Evolutionary conservation across 1,139 yeast species (phyloP).

Genomic region (Taphrina populina): DNA sequence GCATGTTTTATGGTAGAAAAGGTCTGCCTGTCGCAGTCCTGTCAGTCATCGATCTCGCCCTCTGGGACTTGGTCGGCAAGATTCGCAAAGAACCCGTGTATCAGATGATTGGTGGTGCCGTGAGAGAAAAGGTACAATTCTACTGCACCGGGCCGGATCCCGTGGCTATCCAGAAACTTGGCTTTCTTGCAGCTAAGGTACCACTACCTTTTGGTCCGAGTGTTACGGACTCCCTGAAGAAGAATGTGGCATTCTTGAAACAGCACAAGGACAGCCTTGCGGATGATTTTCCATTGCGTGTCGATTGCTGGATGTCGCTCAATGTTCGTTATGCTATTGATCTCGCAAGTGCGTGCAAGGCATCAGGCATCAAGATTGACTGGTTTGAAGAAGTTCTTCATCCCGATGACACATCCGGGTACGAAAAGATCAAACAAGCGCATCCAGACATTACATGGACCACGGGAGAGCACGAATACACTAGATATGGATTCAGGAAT

Average conservation of each 20-base stretch:
- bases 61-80: conserved; percentile 54
- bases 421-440: conserved; percentile 51
- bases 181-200: conserved; percentile 56
- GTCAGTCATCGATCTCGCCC: conserved; percentile 52
- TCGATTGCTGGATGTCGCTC: conserved; percentile 55
- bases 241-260: conserved; percentile 51
- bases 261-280: conserved; percentile 52
- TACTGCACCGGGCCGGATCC: conserved; percentile 55
- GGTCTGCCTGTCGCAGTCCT: conserved; percentile 53
- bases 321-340: conserved; percentile 53
- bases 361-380: conserved; percentile 51
- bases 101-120: conserved; percentile 54
- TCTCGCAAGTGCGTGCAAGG: conserved; percentile 47
- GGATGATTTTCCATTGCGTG: conserved; percentile 55
- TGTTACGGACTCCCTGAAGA: conserved; percentile 51
- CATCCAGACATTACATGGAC: conserved; percentile 53
- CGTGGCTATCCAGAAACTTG: conserved; percentile 51
- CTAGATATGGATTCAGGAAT: conserved; percentile 54
- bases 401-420: conserved; percentile 55
- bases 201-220: conserved; percentile 55
- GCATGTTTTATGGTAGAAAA: conserved; percentile 55
- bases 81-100: conserved; percentile 54
- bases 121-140: conserved; percentile 50
- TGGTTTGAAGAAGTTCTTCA: conserved; percentile 56
- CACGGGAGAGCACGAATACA: conserved; percentile 56